Evolutionary conservation across 768 basidiomycete species (phyloP).

Genomic region (Cubamyces sp.): DNA sequence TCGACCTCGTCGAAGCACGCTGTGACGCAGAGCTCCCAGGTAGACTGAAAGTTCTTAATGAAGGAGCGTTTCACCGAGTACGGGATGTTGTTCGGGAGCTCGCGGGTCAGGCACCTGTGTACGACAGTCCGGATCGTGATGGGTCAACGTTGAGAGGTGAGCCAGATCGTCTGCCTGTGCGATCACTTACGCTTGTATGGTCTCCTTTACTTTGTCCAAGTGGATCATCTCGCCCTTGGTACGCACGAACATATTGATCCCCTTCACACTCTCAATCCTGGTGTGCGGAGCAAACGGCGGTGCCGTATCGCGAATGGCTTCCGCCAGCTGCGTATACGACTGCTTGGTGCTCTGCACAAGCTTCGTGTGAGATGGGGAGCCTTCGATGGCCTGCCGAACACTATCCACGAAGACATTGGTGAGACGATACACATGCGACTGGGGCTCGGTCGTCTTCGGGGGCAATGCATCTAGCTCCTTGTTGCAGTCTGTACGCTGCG

Average conservation of each 20-base stretch:
- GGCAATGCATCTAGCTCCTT: slow-evolving; percentile 19
- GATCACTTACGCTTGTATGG: slow-evolving; percentile 39
- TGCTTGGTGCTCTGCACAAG: slow-evolving; percentile 42
- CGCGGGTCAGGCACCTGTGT: slow-evolving; percentile 43
- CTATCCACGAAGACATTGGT: slow-evolving; percentile 19
- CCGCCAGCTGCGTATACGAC: slow-evolving; percentile 40
- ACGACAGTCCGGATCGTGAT: neutral
- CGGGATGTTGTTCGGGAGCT: slow-evolving; percentile 50
- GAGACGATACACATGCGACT: slow-evolving; percentile 25
- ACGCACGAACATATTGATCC: neutral
- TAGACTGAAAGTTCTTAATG: slow-evolving; percentile 41
- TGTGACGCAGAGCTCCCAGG: slow-evolving; percentile 42
- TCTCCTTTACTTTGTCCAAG: slow-evolving; percentile 38
- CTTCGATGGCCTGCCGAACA: slow-evolving; percentile 18
- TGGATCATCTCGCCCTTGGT: slow-evolving; percentile 18
- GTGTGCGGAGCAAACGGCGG: slow-evolving; percentile 44
- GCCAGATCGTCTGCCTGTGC: neutral
- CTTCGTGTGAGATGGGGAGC: slow-evolving; percentile 32
- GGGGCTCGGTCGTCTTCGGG: slow-evolving; percentile 22
- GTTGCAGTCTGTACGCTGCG: slow-evolving; percentile 17
- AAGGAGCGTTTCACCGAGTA: slow-evolving; percentile 45
- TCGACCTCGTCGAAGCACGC: slow-evolving; percentile 42
- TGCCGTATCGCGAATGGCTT: slow-evolving; percentile 40
- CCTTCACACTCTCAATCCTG: slow-evolving; percentile 16
- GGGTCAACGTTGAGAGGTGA: neutral